Evolutionary conservation across 768 basidiomycete species (phyloP).

Genomic region (Tephrocybe sp.): DNA sequence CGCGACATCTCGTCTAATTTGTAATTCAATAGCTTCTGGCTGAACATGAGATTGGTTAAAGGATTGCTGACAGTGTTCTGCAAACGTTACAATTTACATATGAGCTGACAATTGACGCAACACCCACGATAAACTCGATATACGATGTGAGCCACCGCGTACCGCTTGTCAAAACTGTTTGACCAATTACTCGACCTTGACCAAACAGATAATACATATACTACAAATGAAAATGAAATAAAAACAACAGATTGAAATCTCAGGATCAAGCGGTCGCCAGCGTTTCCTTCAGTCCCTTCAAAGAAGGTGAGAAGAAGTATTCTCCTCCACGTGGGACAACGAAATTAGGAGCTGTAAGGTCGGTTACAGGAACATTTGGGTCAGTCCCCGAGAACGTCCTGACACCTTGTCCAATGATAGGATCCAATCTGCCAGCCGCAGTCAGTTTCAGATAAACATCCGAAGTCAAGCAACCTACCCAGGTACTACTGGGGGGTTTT

Average conservation of each 20-base stretch:
- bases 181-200: no score
- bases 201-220: neutral
- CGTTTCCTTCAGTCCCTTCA: conserved; percentile 41
- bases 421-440: conserved; percentile 51
- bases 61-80: conserved; percentile 17
- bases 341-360: conserved; percentile 34
- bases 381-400: conserved; percentile 28
- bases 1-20: conserved; percentile 2
- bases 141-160: neutral
- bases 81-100: no score
- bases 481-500: conserved; percentile 26
- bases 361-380: conserved; percentile 28
- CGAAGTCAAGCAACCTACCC: conserved; percentile 20
- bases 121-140: neutral
- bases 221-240: neutral
- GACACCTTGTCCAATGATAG: conserved; percentile 39
- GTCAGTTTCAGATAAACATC: conserved; percentile 12
- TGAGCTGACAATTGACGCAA: neutral
- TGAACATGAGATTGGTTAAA: conserved; percentile 88
- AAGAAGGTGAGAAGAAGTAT: conserved; percentile 51
- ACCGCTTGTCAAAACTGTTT: no score
- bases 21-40: conserved; percentile 64
- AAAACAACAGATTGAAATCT: no score
- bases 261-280: conserved; percentile 18
- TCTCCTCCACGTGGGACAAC: conserved; percentile 48